Evolutionary conservation across 139 green algal species (phyloP), one percentile per base, ranked within the genome.

Genomic region (Picochlorum sp.): DNA sequence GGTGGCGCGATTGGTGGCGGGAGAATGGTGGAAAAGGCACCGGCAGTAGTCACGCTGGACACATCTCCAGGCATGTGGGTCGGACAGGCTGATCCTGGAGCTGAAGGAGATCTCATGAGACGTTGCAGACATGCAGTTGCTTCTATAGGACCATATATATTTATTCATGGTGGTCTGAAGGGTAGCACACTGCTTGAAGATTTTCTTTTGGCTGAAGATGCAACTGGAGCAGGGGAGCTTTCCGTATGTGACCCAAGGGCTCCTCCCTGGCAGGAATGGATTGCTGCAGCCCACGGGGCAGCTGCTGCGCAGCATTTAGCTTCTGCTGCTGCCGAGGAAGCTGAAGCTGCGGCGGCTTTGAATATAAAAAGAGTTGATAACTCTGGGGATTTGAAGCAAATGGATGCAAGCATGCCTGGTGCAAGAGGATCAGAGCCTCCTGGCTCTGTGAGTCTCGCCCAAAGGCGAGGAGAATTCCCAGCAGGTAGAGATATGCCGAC

Each of bases 1-100:
- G 94, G 94, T 16, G 94, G 94, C 16, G 91, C 94, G 2, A 85
- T 97, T 10, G 94, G 94, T 5, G 93, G 94, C 4, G 93, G 93
- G 6, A 69, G 85, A 8, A 96, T 98, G 86, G 91, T 98, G 49
- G 90, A 97, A 8, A 85, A 93, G 58, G 70, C 67, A 14, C 75
- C 79, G 7, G 80, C 82, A 6, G 81, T 90, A 2, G 87, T 94
- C 18, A 84, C 92, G 59, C 79, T 98, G 47, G 91, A 98, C 80
- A 98, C 90, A 1, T 81, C 80, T 8, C 85, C 84, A 15, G 84
- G 83, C 13, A 63, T 73, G 31, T 76, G 69, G 69, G 63, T 78
- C 14, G 44, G 15, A 6, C 28, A 61, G 41, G 63, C 52, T 28
- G 26, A 31, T 37, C 47, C 68, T 30, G 24, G 28, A n/a, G 52